phyloP scores from a whole-genome alignment of 306 rosid species.

The Herpetospermum pedunculosum region DNA sequence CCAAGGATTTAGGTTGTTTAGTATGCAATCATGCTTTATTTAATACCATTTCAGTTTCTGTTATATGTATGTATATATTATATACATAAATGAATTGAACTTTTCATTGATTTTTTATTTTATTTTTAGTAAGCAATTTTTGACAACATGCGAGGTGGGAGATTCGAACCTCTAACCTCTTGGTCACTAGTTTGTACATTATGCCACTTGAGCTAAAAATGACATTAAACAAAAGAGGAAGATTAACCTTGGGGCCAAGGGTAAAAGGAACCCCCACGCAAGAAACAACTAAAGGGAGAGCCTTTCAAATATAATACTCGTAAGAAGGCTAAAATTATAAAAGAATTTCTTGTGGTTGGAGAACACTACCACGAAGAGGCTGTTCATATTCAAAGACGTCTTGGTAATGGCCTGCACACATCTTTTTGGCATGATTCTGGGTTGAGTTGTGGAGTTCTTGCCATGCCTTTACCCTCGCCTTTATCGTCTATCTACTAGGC shows the following conservation, averaged over 20 bases:
- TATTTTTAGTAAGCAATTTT: not conserved
- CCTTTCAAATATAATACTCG: not conserved
- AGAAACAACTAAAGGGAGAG: not conserved
- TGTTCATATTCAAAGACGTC: no score
- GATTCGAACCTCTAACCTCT: no score
- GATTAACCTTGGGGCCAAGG: not conserved
- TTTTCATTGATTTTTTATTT: not conserved
- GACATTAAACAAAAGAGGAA: not conserved
- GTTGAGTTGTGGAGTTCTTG: no score
- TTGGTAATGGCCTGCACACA: no score
- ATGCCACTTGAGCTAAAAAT: not conserved
- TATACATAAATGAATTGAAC: not conserved
- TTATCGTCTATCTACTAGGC: no score
- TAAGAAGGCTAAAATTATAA: not conserved
- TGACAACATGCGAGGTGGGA: no score
- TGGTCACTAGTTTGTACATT: no score
- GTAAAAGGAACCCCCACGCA: no score
- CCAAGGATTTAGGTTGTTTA: constrained; percentile 10
- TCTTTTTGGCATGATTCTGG: no score
- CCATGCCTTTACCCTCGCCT: no score
- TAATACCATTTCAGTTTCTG: not conserved
- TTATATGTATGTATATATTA: not conserved
- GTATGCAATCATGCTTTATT: not conserved
- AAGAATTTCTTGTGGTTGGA: not conserved
- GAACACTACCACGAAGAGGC: no score